These are phyloP conservation scores for Cajanus cajan DNA, from an alignment of 306 rosid species.

Conservation along the genomic window DNA sequence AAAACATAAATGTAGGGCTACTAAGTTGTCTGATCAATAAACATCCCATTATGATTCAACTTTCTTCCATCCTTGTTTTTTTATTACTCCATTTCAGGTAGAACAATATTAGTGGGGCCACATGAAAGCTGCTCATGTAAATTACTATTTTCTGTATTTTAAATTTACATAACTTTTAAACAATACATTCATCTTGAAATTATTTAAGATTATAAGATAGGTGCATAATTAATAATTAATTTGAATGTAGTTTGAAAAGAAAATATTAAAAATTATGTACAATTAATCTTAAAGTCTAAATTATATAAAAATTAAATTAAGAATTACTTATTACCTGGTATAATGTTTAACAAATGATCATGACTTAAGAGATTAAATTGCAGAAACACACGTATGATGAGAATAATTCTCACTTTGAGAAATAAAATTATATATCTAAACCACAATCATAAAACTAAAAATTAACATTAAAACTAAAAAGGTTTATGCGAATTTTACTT, in stretches of 20 bases:
- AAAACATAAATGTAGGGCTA: neutral
- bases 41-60: neutral
- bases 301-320: neutral
- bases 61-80: neutral
- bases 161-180: neutral
- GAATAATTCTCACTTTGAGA: no score
- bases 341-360: neutral
- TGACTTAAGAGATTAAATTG: neutral
- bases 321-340: neutral
- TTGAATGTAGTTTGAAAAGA: neutral
- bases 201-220: neutral
- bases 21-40: conserved; percentile 1
- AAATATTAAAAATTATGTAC: neutral
- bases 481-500: no score
- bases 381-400: no score
- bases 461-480: no score
- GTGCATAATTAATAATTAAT: neutral
- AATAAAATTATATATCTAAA: no score
- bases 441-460: no score
- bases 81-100: neutral
- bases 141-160: neutral
- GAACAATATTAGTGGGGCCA: neutral
- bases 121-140: neutral
- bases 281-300: neutral
- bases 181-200: neutral